Percentiles rank a stretch among this genome's conserved stretches.
Evolutionary conservation across 2,329 filamentous ascomycete species (phyloP).

Genomic region (Nothomitra cinnamomea): DNA sequence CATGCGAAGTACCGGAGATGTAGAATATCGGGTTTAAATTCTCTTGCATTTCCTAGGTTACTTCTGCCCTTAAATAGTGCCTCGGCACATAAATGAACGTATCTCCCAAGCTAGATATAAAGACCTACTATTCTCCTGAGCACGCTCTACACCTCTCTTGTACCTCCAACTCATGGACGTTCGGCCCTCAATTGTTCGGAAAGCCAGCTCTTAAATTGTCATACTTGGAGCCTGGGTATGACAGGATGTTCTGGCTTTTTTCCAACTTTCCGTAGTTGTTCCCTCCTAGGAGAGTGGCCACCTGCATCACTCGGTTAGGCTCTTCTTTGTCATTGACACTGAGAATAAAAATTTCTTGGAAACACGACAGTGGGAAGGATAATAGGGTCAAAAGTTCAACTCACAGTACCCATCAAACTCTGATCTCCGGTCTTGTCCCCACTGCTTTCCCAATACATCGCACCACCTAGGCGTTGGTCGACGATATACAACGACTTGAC

Average conservation of each 20-base stretch:
- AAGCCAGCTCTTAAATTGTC: slow-evolving; percentile 33
- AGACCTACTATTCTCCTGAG: too few species aligned
- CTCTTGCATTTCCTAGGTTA: too few species aligned
- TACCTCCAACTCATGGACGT: not conserved
- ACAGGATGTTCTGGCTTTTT: slow-evolving; percentile 28
- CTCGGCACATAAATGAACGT: too few species aligned
- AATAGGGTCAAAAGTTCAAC: slow-evolving; percentile 4
- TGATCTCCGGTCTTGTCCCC: slow-evolving; percentile 23
- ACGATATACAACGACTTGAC: slow-evolving; percentile 28
- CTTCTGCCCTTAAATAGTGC: too few species aligned
- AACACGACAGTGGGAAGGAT: not conserved
- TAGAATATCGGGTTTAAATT: too few species aligned
- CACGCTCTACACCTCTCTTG: not conserved
- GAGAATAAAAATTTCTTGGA: not conserved
- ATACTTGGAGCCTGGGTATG: slow-evolving; percentile 35
- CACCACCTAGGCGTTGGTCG: slow-evolving; percentile 25
- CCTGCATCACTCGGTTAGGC: not conserved
- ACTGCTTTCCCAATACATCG: slow-evolving; percentile 36
- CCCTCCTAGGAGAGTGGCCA: slow-evolving; percentile 1
- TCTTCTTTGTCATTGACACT: not conserved
- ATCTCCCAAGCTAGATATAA: too few species aligned
- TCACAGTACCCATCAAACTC: slow-evolving; percentile 33
- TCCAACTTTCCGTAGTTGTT: slow-evolving; percentile 21
- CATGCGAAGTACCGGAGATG: too few species aligned
- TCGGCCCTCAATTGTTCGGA: slow-evolving; percentile 9